Evolutionary conservation across 176 grass and related monocot genomes (phyloP), one percentile per base, ranked within the genome.

Genomic region (Bolboschoenus planiculmis): DNA sequence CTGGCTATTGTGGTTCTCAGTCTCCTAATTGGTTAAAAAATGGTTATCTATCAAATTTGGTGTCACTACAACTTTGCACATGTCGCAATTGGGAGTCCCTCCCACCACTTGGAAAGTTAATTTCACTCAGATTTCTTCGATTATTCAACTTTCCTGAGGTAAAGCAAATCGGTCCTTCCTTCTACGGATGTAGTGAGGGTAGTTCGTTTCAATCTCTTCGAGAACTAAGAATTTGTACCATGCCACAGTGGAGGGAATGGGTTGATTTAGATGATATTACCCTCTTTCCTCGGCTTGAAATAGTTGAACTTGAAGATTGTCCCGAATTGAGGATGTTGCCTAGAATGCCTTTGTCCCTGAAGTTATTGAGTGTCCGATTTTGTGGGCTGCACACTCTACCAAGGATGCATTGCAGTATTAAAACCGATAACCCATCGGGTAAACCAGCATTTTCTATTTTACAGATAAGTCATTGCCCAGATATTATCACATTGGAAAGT

Each of bases 21-120:
- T 47, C 70, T 26, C 85, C 85, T 0, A 1, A 16, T 59, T 87
- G 85, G 85, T 57, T 87, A 51, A n/a, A 87, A 18, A 82, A 87
- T 11, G 54, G 63, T 73, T 50, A 4, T 20, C 78, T 82, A 29
- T 73, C 40, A 13, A 55, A 82, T 36, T 80, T 87, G 63, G 85
- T 82, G 3, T 87, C 85, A 18, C 85, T 87, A 82, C 1, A 44
- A 27, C 48, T 87, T 13, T 13, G 61, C 3, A 35, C 65, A 0
- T 86, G 78, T 33, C 54, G 10, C 14, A 82, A 86, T 23, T 82
- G 59, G 85, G 57, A 58, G 35, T 58, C 33, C 2, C 50, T 87
- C 8, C 85, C 85, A n/a, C 70, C 75, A 60, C 53, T 87, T 1
- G 55, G 80, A 51, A 70, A 82, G 33, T 27, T 82, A 24, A 87